Base-by-base conservation (phyloP, 2,329 filamentous ascomycete species). In the Paraconiothyrium brasiliense region DNA sequence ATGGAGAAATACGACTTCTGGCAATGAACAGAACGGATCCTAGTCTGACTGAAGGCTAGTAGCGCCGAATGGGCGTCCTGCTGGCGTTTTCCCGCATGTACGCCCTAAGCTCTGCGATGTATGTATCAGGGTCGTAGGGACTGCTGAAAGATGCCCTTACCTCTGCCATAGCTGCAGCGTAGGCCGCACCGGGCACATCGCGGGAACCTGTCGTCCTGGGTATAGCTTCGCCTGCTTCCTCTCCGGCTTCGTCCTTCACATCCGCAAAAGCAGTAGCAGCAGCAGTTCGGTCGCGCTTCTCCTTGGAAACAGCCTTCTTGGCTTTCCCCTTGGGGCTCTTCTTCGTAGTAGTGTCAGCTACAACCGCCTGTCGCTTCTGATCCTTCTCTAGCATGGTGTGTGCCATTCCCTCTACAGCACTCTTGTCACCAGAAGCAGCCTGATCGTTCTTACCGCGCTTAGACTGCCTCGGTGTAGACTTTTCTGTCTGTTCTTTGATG, bases 231-330 rank as follows among this genome's bases (percentile, higher is more conserved):
- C 37, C 10, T 3, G 20, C 2, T 30, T 24, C 8, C 46, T 48
- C 46, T 10, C 16, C 46, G 11, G 13, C 16, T 10, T 10, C 16
- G 11, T 27, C 16, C 3, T 16, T 6, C 5, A 11, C 24, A 3
- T 27, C 22, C 6, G 13, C 11, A 27, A 24, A 22, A 30, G 24
- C 16, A n/a, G 30, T 50, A 20, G 30, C 16, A 37, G 20, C 30
- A 37, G 16, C 30, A 4, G n/a, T 35, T 27, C 47, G 54, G 51
- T 7, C 51, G 41, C 8, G 37, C 41, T 20, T 62, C 54, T 34
- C 57, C 61, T 37, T 47, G n/a, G 37, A 43, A 11, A 4, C 27
- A 13, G 10, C 5, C 37, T 41, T 41, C 11, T 6, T 14, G 37
- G 13, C 14, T 41, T 6, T 16, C 13, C 14, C 16, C 11, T 16